Percentiles rank a stretch among this genome's conserved stretches.
Conservation (phyloP, 805 yeast species). For the Brettanomyces naardenensis region DNA sequence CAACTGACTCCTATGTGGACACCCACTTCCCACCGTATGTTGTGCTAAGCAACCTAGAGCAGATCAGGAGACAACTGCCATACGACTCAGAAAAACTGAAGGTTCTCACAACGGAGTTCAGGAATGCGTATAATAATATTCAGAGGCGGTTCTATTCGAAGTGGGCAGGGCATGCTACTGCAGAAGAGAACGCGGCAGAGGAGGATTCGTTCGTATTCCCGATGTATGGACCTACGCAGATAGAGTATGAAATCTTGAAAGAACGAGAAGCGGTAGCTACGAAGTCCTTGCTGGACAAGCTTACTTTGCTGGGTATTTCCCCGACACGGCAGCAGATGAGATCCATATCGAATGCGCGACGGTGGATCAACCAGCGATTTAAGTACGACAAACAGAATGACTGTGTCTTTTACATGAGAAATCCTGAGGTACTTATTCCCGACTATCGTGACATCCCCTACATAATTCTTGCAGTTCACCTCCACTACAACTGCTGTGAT, state of each 20-base stretch:
- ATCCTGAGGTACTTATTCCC: slow-evolving; percentile 22
- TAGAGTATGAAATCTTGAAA: slow-evolving; percentile 22
- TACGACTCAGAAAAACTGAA: slow-evolving; percentile 8
- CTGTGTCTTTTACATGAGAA: slow-evolving; percentile 21
- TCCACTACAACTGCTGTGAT: slow-evolving; percentile 16
- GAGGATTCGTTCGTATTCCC: slow-evolving; percentile 17
- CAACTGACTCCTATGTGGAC: too few species aligned
- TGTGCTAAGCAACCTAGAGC: slow-evolving; percentile 14
- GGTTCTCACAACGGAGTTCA: slow-evolving; percentile 12
- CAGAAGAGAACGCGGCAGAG: slow-evolving; percentile 8
- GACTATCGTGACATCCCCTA: slow-evolving; percentile 22
- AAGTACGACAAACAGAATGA: slow-evolving; percentile 12
- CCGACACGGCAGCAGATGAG: slow-evolving; percentile 24
- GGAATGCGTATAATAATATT: slow-evolving; percentile 15
- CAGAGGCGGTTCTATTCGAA: slow-evolving; percentile 17
- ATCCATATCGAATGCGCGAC: slow-evolving; percentile 22
- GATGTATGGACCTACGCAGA: slow-evolving; percentile 26
- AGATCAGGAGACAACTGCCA: slow-evolving; percentile 9
- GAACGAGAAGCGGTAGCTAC: slow-evolving; percentile 22
- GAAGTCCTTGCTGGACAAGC: slow-evolving; percentile 17
- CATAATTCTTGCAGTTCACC: slow-evolving; percentile 24
- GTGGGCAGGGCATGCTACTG: slow-evolving; percentile 15
- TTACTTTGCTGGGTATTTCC: slow-evolving; percentile 15
- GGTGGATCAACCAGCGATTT: slow-evolving; percentile 27
- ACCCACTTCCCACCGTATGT: slow-evolving; percentile 7